These are phyloP conservation scores for Komagataea norvegica DNA, from an alignment of 1,139 yeast species.

Conservation along the genomic window DNA sequence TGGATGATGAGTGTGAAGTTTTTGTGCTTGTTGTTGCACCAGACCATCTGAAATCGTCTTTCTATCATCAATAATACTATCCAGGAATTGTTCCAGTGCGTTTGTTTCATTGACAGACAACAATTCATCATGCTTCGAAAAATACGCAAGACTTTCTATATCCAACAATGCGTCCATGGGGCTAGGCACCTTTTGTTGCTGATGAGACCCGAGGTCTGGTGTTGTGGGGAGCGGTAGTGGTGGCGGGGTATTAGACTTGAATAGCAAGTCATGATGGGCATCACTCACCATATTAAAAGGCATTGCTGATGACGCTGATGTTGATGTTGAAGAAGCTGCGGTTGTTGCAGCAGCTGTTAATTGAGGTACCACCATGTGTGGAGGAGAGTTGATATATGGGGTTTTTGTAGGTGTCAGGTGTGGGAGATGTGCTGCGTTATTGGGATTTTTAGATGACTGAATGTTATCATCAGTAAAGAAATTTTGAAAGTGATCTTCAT, in stretches of 20 bases:
- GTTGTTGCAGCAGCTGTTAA: neutral
- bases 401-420: slow-evolving; percentile 2
- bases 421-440: neutral
- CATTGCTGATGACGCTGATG: neutral
- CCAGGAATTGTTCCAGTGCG: slow-evolving; percentile 36
- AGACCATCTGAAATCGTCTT: too few relatives aligned
- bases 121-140: slow-evolving; percentile 12
- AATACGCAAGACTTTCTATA: slow-evolving; percentile 11
- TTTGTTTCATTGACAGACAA: slow-evolving; percentile 30
- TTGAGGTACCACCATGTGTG: too few relatives aligned
- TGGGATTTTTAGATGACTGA: neutral
- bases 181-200: neutral
- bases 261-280: slow-evolving; percentile 6
- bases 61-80: slow-evolving; percentile 34
- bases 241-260: slow-evolving; percentile 12
- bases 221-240: slow-evolving; percentile 6
- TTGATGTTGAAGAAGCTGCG: neutral
- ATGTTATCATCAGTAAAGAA: neutral
- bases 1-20: neutral
- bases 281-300: slow-evolving; percentile 6
- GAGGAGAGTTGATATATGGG: neutral
- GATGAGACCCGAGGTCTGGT: neutral
- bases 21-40: neutral
- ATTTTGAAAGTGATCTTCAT: neutral
- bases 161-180: slow-evolving; percentile 4